phyloP scores from a whole-genome alignment of 1,139 yeast species.

The Geotrichum europaeum region DNA sequence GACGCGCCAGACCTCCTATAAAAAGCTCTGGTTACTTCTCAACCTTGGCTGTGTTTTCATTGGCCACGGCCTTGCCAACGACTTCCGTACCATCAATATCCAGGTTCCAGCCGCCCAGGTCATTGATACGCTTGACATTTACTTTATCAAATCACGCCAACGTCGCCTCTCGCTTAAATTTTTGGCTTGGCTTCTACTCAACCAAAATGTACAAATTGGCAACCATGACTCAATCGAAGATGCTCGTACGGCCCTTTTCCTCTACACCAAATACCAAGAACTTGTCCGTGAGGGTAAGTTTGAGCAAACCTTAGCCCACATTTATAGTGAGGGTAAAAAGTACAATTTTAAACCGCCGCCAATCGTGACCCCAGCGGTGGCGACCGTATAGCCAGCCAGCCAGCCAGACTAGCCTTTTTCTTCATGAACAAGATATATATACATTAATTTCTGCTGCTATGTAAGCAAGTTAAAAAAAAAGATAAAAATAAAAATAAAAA shows the following conservation, averaged over 20 bases:
- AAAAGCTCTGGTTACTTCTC: conserved; percentile 80
- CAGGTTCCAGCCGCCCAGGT: conserved; percentile 82
- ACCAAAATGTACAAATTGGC: conserved; percentile 76
- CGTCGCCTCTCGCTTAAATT: conserved; percentile 83
- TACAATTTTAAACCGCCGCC: conserved; percentile 55
- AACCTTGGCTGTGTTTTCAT: conserved; percentile 88
- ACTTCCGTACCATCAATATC: conserved; percentile 82
- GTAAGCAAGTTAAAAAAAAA: neutral
- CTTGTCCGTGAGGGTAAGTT: conserved; percentile 54
- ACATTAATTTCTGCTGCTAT: neutral
- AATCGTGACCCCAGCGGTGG: neutral
- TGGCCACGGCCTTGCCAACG: conserved; percentile 90
- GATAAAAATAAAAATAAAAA: neutral
- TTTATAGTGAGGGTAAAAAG: conserved; percentile 71
- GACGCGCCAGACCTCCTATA: conserved; percentile 74
- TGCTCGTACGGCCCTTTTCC: conserved; percentile 75
- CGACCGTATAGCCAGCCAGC: neutral
- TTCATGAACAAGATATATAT: neutral
- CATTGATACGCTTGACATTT: conserved; percentile 81
- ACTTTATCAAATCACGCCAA: conserved; percentile 61
- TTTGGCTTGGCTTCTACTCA: conserved; percentile 71
- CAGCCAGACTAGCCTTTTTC: neutral
- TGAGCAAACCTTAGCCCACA: conserved; percentile 53
- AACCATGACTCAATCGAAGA: conserved; percentile 97
- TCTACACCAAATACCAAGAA: conserved; percentile 68